Conservation (phyloP, 768 basidiomycete species). For the Wakefieldia striispora region DNA sequence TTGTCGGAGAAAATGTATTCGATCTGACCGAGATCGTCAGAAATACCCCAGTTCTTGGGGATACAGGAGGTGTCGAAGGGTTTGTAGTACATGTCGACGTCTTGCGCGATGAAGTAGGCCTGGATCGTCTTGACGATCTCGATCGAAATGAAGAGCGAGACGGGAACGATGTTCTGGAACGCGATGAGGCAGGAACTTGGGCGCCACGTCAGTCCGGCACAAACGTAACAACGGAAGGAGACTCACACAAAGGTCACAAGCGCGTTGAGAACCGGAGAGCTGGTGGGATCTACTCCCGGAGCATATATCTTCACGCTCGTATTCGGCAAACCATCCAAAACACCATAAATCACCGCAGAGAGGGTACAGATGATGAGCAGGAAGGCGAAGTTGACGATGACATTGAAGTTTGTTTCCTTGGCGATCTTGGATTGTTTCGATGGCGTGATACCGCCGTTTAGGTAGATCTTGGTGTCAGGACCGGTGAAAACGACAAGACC, state of each 20-base stretch:
- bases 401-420: slow-evolving; percentile 98
- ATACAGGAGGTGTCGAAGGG: slow-evolving; percentile 85
- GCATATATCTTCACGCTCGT: slow-evolving; percentile 80
- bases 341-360: slow-evolving; percentile 73
- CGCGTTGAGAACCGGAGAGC: slow-evolving; percentile 63
- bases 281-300: slow-evolving; percentile 57
- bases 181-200: slow-evolving; percentile 86
- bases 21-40: slow-evolving; percentile 97
- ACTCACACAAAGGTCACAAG: slow-evolving; percentile 91
- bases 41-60: slow-evolving; percentile 98
- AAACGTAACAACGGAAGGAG: not conserved
- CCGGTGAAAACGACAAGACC: slow-evolving; percentile 95
- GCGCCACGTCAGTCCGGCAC: slow-evolving; percentile 2
- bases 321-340: slow-evolving; percentile 54
- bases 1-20: slow-evolving; percentile 95
- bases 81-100: slow-evolving; percentile 94
- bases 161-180: slow-evolving; percentile 97
- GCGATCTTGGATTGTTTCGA: slow-evolving; percentile 98
- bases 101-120: slow-evolving; percentile 94
- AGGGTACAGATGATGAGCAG: slow-evolving; percentile 74
- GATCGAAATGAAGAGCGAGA: slow-evolving; percentile 95
- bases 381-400: slow-evolving; percentile 87
- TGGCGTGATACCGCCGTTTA: slow-evolving; percentile 90
- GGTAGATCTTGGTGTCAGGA: slow-evolving; percentile 87
- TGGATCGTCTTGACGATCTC: slow-evolving; percentile 98